Percentiles rank a stretch among this genome's conserved stretches.
These are phyloP conservation scores for Fusarium sp. DNA, from an alignment of 2,329 filamentous ascomycete species.

Conservation along the genomic window DNA sequence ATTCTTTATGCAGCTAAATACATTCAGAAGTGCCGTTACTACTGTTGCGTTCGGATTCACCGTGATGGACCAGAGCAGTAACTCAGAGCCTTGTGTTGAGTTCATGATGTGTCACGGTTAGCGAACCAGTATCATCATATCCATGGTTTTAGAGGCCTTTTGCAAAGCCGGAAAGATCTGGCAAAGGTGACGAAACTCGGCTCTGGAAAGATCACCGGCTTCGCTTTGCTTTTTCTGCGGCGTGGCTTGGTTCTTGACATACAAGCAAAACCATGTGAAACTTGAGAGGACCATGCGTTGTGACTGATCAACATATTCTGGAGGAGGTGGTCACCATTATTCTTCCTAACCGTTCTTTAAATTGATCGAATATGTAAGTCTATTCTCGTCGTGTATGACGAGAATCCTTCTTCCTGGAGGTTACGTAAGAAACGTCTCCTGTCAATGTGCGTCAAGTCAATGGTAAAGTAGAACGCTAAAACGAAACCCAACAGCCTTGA, in stretches of 20 bases:
- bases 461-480: not conserved
- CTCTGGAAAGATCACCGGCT: not conserved
- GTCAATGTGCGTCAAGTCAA: not conserved
- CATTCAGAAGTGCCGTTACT: not conserved
- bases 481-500: not conserved
- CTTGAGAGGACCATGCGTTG: constrained; percentile 2
- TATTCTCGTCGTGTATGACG: not conserved
- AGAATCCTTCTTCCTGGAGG: not conserved
- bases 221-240: constrained; percentile 30
- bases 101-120: not conserved
- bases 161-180: not conserved
- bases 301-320: not conserved
- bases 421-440: not conserved
- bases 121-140: not conserved
- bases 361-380: not conserved
- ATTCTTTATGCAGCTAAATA: not conserved
- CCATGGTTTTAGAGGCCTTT: not conserved
- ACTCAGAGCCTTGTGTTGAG: not conserved
- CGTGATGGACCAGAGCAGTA: not conserved
- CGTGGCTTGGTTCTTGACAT: constrained; percentile 22
- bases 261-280: constrained; percentile 6
- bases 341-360: not conserved
- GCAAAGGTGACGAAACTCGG: not conserved
- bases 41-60: not conserved
- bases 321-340: not conserved